phyloP scores from a whole-genome alignment of 1,139 yeast species.

The Pichia sp. region DNA sequence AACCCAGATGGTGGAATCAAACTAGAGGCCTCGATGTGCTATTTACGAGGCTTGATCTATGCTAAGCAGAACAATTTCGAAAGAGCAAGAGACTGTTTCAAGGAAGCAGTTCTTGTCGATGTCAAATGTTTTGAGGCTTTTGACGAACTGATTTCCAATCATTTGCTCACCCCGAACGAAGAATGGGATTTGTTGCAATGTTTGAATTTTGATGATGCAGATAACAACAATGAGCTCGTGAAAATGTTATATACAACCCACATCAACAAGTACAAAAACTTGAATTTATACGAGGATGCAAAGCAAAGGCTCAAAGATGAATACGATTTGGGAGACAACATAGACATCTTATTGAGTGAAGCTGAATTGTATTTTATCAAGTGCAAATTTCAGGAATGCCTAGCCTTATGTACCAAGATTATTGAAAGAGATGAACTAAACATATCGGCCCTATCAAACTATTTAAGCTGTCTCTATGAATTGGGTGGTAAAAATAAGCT shows the following conservation, averaged over 20 bases:
- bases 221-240: constrained; percentile 76
- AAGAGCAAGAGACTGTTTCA: constrained; percentile 80
- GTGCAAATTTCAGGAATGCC: constrained; percentile 75
- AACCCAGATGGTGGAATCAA: constrained; percentile 74
- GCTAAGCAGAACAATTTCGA: constrained; percentile 83
- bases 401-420: constrained; percentile 65
- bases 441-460: constrained; percentile 70
- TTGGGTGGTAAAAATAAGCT: constrained; percentile 77
- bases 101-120: constrained; percentile 83
- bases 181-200: constrained; percentile 76
- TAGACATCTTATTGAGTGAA: constrained; percentile 63
- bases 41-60: constrained; percentile 76
- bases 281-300: constrained; percentile 58
- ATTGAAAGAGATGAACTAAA: constrained; percentile 61
- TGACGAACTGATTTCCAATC: constrained; percentile 68
- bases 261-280: constrained; percentile 68
- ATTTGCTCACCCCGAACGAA: constrained; percentile 76
- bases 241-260: constrained; percentile 71
- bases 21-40: constrained; percentile 84
- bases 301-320: constrained; percentile 64
- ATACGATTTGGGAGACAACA: constrained; percentile 62
- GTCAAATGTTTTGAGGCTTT: constrained; percentile 94
- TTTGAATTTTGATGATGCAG: constrained; percentile 70
- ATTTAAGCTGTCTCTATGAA: constrained; percentile 82
- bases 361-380: constrained; percentile 74